Evolutionary conservation across 179 eudicot genomes (phyloP).

Genomic region (Corrigiola litoralis): DNA sequence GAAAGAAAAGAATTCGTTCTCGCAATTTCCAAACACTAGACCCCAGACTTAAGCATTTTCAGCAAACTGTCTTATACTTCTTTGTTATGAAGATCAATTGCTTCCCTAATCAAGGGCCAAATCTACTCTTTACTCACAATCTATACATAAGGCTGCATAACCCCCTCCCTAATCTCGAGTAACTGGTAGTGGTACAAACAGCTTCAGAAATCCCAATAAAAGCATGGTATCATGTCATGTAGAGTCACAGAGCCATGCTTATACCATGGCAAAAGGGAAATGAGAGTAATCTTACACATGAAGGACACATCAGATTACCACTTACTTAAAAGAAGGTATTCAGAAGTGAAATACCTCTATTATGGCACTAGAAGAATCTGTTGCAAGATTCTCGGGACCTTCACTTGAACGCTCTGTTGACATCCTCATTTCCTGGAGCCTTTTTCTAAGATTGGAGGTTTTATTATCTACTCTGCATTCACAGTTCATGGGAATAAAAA

Average conservation of each 20-base stretch:
- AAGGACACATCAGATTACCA: background rate
- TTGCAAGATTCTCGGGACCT: slow-evolving; percentile 35
- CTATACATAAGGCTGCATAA: no score
- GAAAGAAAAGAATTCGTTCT: no score
- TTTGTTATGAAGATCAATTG: no score
- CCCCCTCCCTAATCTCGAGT: background rate
- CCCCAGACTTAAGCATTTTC: no score
- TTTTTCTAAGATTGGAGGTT: slow-evolving; percentile 53
- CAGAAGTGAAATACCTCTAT: slow-evolving; percentile 55
- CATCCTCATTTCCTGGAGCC: slow-evolving; percentile 56
- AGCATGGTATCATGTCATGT: background rate
- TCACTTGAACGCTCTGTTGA: slow-evolving; percentile 38
- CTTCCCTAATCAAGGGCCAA: no score
- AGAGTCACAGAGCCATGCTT: background rate
- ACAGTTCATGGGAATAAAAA: slow-evolving; percentile 13
- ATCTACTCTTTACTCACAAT: no score
- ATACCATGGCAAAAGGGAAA: background rate
- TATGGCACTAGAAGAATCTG: slow-evolving; percentile 42
- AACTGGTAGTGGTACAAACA: no score
- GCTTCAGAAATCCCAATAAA: no score
- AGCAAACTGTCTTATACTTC: no score
- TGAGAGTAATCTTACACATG: background rate
- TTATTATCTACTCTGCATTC: slow-evolving; percentile 81
- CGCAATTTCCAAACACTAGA: no score
- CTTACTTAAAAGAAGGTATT: slow-evolving; percentile 6